A percentile compares a stretch with the other conserved stretches of the same genome.
Conservation (phyloP, 805 yeast genomes). For the Starmerella bombicola region DNA sequence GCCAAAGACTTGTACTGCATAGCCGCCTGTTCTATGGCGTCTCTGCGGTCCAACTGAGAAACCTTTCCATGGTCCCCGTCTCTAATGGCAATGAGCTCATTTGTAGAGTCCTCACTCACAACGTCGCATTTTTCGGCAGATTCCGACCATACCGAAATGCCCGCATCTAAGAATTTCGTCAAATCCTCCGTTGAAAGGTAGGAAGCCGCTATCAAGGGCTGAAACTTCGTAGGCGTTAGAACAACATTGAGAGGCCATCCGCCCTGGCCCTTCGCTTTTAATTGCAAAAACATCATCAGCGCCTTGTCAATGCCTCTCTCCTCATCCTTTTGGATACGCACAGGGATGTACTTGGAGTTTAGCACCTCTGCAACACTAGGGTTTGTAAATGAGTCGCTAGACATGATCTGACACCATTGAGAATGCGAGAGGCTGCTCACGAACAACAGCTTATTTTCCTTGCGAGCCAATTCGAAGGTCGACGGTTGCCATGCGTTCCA, state of each 20-base stretch:
- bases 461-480: slow-evolving; percentile 26
- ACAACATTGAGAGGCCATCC: slow-evolving; percentile 35
- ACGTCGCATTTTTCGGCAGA: slow-evolving; percentile 24
- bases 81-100: slow-evolving; percentile 17
- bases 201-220: slow-evolving; percentile 32
- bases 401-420: slow-evolving; percentile 33
- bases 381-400: slow-evolving; percentile 26
- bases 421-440: slow-evolving; percentile 31
- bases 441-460: slow-evolving; percentile 28
- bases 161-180: slow-evolving; percentile 25
- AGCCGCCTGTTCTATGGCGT: slow-evolving; percentile 4
- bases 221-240: slow-evolving; percentile 27
- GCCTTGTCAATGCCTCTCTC: slow-evolving; percentile 33
- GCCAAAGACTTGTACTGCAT: slow-evolving; percentile 9
- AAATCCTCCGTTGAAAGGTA: slow-evolving; percentile 28
- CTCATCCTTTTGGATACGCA: slow-evolving; percentile 31
- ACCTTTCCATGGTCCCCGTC: background rate
- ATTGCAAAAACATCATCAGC: slow-evolving; percentile 30
- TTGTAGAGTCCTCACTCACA: slow-evolving; percentile 23
- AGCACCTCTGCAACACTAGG: slow-evolving; percentile 25
- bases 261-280: slow-evolving; percentile 28
- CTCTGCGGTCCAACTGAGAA: background rate
- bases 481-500: slow-evolving; percentile 31
- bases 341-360: slow-evolving; percentile 28
- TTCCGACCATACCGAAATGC: slow-evolving; percentile 26